Percentiles rank a stretch among this genome's conserved stretches.
Evolutionary conservation across 805 yeast genomes (phyloP).

Genomic region (Myxozyma melibiosi): DNA sequence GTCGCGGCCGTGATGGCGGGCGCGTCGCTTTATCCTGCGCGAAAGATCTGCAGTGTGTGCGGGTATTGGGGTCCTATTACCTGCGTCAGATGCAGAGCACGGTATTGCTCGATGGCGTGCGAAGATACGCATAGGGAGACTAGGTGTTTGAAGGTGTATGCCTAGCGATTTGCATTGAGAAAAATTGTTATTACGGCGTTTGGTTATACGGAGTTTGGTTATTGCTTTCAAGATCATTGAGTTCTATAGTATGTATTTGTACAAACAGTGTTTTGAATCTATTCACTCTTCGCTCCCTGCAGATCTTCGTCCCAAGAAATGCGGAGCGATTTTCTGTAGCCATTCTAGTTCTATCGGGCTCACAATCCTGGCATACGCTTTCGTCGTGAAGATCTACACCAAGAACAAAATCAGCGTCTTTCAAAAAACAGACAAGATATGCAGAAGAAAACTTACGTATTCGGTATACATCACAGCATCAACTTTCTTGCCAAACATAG

Average conservation of each 20-base stretch:
- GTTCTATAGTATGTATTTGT: background rate
- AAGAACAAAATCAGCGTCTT: slow-evolving; percentile 1
- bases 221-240: background rate
- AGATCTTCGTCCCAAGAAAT: slow-evolving; percentile 51
- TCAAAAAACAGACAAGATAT: background rate
- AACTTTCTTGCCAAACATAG: slow-evolving; percentile 71
- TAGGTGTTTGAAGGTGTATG: slow-evolving; percentile 42
- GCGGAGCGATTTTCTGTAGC: slow-evolving; percentile 82
- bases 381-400: slow-evolving; percentile 63
- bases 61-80: slow-evolving; percentile 45
- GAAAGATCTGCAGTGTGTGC: slow-evolving; percentile 45
- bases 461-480: slow-evolving; percentile 95
- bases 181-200: background rate
- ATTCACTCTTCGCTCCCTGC: slow-evolving; percentile 18
- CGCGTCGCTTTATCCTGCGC: slow-evolving; percentile 45
- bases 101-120: slow-evolving; percentile 44
- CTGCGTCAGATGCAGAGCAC: slow-evolving; percentile 45
- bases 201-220: background rate
- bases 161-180: slow-evolving; percentile 17
- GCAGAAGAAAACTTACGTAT: slow-evolving; percentile 55
- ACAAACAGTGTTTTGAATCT: background rate
- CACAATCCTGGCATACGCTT: slow-evolving; percentile 91
- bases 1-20: slow-evolving; percentile 40
- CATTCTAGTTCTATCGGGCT: slow-evolving; percentile 78
- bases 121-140: slow-evolving; percentile 45